Conservation (phyloP, 2,329 filamentous ascomycete genomes). For the Trichoderma simmonsii region DNA sequence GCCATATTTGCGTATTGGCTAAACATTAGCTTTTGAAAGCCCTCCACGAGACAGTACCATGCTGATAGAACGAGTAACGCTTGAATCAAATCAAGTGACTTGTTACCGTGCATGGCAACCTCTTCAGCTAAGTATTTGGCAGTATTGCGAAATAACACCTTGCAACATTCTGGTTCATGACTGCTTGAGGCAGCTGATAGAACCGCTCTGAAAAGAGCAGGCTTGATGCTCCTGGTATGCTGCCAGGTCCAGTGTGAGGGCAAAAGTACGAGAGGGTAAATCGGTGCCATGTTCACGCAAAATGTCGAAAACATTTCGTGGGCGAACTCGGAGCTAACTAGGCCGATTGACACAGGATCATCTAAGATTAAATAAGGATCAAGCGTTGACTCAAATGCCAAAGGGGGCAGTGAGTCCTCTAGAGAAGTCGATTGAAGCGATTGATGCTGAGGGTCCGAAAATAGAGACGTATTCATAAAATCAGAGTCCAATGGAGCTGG, state of each 20-base stretch:
- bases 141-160: constrained; percentile 18
- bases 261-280: neutral
- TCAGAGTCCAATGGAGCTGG: neutral
- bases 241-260: neutral
- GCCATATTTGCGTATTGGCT: constrained; percentile 22
- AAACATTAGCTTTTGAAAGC: constrained; percentile 22
- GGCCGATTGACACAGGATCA: neutral
- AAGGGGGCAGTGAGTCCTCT: neutral
- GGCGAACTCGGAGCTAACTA: neutral
- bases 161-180: constrained; percentile 14
- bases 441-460: neutral
- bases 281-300: neutral
- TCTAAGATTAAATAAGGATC: neutral
- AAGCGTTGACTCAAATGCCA: neutral
- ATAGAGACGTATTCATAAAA: neutral
- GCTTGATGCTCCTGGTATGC: neutral
- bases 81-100: constrained; percentile 22
- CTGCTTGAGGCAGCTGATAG: neutral
- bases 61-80: constrained; percentile 20
- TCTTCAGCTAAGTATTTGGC: constrained; percentile 20
- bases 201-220: neutral
- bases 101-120: constrained; percentile 19
- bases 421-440: neutral
- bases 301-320: neutral
- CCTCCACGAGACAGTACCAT: constrained; percentile 20